These are phyloP conservation scores for Marasmius fiardii DNA, from an alignment of 1,284 basidiomycete genomes.

Conservation along the genomic window DNA sequence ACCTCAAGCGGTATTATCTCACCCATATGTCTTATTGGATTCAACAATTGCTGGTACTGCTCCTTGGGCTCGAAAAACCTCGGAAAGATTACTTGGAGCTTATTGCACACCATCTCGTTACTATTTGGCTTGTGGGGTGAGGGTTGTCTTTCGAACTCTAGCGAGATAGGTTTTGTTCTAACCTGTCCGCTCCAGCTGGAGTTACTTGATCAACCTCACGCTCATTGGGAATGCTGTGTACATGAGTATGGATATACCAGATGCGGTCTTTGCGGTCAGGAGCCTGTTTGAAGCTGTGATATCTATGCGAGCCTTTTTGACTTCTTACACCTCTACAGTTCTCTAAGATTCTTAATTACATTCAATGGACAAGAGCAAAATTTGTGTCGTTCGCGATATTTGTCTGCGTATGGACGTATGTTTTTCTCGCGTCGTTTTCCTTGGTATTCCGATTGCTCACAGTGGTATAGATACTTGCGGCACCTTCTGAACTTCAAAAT, in stretches of 20 bases:
- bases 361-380: slow-evolving; percentile 66
- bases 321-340: slow-evolving; percentile 40
- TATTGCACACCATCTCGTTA: slow-evolving; percentile 87
- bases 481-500: slow-evolving; percentile 91
- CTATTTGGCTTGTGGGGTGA: slow-evolving; percentile 90
- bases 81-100: slow-evolving; percentile 91
- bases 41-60: slow-evolving; percentile 88
- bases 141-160: slow-evolving; percentile 14
- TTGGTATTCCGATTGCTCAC: neutral
- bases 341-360: slow-evolving; percentile 86
- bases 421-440: slow-evolving; percentile 18
- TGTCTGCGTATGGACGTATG: slow-evolving; percentile 80
- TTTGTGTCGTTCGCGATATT: slow-evolving; percentile 67
- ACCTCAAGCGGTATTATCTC: slow-evolving; percentile 91
- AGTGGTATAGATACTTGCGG: slow-evolving; percentile 80
- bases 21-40: slow-evolving; percentile 91
- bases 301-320: neutral
- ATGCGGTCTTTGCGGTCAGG: slow-evolving; percentile 82
- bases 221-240: slow-evolving; percentile 92
- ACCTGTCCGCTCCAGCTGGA: slow-evolving; percentile 61
- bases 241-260: slow-evolving; percentile 96
- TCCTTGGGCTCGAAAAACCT: slow-evolving; percentile 88
- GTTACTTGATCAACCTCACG: slow-evolving; percentile 81
- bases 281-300: neutral
- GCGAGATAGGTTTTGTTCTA: neutral